phyloP scores from a whole-genome alignment of 345 rosid species.

The Combretum micranthum region DNA sequence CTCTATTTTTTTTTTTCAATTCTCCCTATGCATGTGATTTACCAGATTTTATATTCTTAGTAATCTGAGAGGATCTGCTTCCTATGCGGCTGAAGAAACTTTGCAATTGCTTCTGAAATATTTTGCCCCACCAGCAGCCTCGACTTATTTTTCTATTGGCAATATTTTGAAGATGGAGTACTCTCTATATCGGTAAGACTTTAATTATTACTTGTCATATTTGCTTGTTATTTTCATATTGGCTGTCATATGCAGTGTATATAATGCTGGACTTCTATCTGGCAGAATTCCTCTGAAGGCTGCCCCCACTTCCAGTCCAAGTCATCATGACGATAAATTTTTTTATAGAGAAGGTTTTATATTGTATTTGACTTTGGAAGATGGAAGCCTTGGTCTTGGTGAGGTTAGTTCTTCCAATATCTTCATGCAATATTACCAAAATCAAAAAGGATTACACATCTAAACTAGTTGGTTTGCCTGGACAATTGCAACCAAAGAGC shows the following conservation, averaged over 20 bases:
- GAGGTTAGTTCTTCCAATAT: slow-evolving; percentile 50
- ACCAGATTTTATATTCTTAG: slow-evolving; percentile 27
- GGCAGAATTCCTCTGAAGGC: slow-evolving; percentile 65
- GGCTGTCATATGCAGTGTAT: background rate
- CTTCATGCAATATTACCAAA: background rate
- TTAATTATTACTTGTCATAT: background rate
- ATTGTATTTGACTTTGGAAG: slow-evolving; percentile 68
- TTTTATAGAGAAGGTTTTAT: slow-evolving; percentile 71
- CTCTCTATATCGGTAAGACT: slow-evolving; percentile 61
- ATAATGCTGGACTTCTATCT: slow-evolving; percentile 6
- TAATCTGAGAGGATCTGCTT: slow-evolving; percentile 46
- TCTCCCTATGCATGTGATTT: slow-evolving; percentile 8
- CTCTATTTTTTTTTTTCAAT: background rate
- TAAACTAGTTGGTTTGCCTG: no score
- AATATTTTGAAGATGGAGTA: slow-evolving; percentile 48
- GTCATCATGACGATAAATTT: slow-evolving; percentile 19
- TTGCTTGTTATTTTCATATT: background rate
- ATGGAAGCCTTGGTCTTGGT: slow-evolving; percentile 75
- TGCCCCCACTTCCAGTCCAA: slow-evolving; percentile 49
- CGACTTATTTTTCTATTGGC: slow-evolving; percentile 22
- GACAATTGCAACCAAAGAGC: no score
- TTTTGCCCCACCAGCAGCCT: slow-evolving; percentile 24
- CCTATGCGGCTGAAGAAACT: slow-evolving; percentile 55
- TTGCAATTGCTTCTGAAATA: slow-evolving; percentile 32
- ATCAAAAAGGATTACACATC: no score